These are phyloP conservation scores for Dactylellina haptotyla DNA, from an alignment of 2,329 filamentous ascomycete species.

Conservation along the genomic window DNA sequence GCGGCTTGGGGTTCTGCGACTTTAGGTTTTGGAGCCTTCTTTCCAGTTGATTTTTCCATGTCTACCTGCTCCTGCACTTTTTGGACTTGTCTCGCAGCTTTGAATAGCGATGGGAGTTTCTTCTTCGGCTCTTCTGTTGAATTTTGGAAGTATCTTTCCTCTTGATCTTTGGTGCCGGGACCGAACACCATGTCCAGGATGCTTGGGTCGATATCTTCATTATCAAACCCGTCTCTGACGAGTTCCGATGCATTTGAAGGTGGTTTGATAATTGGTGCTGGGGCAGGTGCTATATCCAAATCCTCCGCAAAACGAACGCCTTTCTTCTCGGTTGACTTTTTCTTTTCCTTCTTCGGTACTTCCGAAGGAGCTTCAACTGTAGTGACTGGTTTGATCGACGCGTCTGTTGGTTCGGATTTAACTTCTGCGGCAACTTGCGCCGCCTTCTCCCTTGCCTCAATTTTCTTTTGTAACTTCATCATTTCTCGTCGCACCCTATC, in stretches of 20 bases:
- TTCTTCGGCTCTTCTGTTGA: slow-evolving; percentile 41
- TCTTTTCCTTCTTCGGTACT: slow-evolving; percentile 47
- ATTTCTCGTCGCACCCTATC: slow-evolving; percentile 46
- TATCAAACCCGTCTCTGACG: slow-evolving; percentile 44
- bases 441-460: slow-evolving; percentile 46
- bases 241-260: slow-evolving; percentile 38
- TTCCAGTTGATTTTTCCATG: slow-evolving; percentile 19
- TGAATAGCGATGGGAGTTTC: slow-evolving; percentile 47
- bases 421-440: slow-evolving; percentile 40
- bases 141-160: slow-evolving; percentile 45
- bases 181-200: slow-evolving; percentile 51
- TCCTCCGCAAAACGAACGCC: slow-evolving; percentile 81
- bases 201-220: slow-evolving; percentile 49
- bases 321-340: slow-evolving; percentile 67
- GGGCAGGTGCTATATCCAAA: slow-evolving; percentile 73
- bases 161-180: slow-evolving; percentile 44
- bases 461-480: slow-evolving; percentile 49
- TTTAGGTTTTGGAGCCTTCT: background rate
- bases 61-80: slow-evolving; percentile 41
- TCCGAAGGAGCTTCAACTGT: slow-evolving; percentile 54
- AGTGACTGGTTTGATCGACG: slow-evolving; percentile 12
- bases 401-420: background rate
- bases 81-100: slow-evolving; percentile 41
- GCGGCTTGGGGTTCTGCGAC: background rate
- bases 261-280: slow-evolving; percentile 59